A percentile compares a stretch with the other conserved stretches of the same genome.
Conservation (phyloP, 805 yeast genomes). For the Ogataea degrootiae region DNA sequence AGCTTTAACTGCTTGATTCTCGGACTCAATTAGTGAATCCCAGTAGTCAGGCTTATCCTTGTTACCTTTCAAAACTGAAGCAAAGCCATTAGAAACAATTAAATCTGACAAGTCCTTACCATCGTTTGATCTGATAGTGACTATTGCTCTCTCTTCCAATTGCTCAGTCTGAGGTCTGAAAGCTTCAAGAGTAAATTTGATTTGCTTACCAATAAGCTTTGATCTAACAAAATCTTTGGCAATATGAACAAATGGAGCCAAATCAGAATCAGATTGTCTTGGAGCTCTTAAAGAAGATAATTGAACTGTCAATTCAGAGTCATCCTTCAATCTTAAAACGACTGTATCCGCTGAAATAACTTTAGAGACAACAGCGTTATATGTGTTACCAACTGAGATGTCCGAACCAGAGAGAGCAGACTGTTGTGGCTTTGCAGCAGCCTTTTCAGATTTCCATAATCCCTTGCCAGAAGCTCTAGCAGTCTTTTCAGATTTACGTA, state of each 20-base stretch:
- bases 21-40: conserved; percentile 72
- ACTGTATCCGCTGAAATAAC: conserved; percentile 68
- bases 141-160: conserved; percentile 63
- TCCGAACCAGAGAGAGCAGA: conserved; percentile 23
- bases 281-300: conserved; percentile 77
- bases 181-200: conserved; percentile 58
- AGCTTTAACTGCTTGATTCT: conserved; percentile 49
- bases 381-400: conserved; percentile 40
- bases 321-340: conserved; percentile 45
- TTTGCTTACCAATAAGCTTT: conserved; percentile 65
- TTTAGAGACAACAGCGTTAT: conserved; percentile 53
- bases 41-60: conserved; percentile 71
- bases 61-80: conserved; percentile 66
- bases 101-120: conserved; percentile 56
- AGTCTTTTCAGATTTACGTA: conserved; percentile 60
- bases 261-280: conserved; percentile 51
- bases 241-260: conserved; percentile 51
- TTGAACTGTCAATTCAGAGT: conserved; percentile 60
- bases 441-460: conserved; percentile 42
- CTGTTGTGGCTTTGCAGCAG: conserved; percentile 12
- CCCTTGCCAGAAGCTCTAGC: conserved; percentile 56
- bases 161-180: conserved; percentile 56
- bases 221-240: conserved; percentile 76
- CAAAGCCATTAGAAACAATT: conserved; percentile 63
- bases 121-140: conserved; percentile 46